These are phyloP conservation scores for Iberis pinnata DNA, from an alignment of 345 rosid genomes.

Conservation along the genomic window DNA sequence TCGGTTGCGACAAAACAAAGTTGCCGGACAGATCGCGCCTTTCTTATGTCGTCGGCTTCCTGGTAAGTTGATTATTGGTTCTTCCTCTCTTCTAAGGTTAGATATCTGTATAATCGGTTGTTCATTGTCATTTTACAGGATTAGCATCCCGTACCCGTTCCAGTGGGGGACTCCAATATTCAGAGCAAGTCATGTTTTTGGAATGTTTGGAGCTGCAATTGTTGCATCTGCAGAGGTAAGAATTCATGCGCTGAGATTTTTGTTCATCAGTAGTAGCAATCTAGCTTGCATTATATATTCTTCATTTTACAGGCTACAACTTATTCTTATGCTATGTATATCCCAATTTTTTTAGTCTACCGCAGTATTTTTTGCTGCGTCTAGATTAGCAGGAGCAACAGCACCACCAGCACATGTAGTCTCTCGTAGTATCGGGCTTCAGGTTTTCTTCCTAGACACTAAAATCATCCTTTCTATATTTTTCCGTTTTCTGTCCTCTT, in stretches of 20 bases:
- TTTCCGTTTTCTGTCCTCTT: background rate
- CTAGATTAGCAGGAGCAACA: constrained; percentile 89
- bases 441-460: constrained; percentile 37
- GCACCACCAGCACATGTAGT: constrained; percentile 90
- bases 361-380: constrained; percentile 71
- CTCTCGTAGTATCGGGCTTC: constrained; percentile 83
- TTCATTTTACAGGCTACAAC: constrained; percentile 2
- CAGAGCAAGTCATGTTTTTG: constrained; percentile 89
- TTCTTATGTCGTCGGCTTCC: constrained; percentile 69
- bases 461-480: background rate
- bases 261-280: background rate
- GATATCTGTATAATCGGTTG: constrained; percentile 4
- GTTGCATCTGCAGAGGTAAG: constrained; percentile 88
- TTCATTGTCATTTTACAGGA: constrained; percentile 40
- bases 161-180: constrained; percentile 98
- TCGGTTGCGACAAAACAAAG: constrained; percentile 49
- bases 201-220: constrained; percentile 89
- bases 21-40: constrained; percentile 72
- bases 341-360: constrained; percentile 53
- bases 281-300: background rate
- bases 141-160: constrained; percentile 83
- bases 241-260: background rate
- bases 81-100: background rate
- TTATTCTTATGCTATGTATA: constrained; percentile 8
- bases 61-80: constrained; percentile 39